Evolutionary conservation across 2,329 filamentous ascomycete species (phyloP).

Genomic region (Pseudohalonectria lignicola): DNA sequence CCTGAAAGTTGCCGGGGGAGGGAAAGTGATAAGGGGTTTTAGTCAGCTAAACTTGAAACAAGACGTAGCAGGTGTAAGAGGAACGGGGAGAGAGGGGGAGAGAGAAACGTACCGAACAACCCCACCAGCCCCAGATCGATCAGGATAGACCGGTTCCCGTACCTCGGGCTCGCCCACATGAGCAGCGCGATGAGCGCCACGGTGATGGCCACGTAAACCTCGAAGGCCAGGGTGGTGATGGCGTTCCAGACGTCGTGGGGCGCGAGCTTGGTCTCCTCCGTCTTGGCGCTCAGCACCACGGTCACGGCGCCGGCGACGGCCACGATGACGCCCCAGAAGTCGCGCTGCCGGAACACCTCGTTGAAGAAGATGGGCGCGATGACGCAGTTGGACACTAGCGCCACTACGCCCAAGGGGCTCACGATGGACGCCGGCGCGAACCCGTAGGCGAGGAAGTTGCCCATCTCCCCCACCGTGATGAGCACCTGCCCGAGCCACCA

Average conservation of each 20-base stretch:
- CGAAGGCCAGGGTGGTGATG: slow-evolving; percentile 81
- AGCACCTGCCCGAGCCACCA: slow-evolving; percentile 94
- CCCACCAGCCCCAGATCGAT: slow-evolving; percentile 91
- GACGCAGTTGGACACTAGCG: slow-evolving; percentile 90
- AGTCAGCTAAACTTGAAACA: slow-evolving; percentile 2
- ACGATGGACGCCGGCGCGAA: slow-evolving; percentile 97
- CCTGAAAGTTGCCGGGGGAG: slow-evolving; percentile 46
- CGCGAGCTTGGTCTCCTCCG: slow-evolving; percentile 80
- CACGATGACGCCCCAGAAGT: slow-evolving; percentile 80
- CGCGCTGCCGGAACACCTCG: slow-evolving; percentile 73
- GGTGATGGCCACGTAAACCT: slow-evolving; percentile 78
- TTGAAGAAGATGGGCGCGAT: slow-evolving; percentile 93
- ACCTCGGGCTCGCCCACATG: slow-evolving; percentile 72
- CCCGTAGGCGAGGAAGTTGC: slow-evolving; percentile 94
- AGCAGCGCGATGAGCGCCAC: slow-evolving; percentile 60
- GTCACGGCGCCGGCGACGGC: slow-evolving; percentile 82
- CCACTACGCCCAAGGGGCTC: slow-evolving; percentile 92
- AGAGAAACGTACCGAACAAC: slow-evolving; percentile 61
- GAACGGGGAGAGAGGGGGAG: background rate
- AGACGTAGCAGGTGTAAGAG: too few relatives aligned
- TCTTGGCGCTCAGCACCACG: slow-evolving; percentile 83
- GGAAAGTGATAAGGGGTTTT: slow-evolving; percentile 1
- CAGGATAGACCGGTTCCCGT: slow-evolving; percentile 77
- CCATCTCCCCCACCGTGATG: slow-evolving; percentile 86
- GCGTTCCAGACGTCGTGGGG: slow-evolving; percentile 83